Evolutionary conservation across 228 moss, liverwort and hornwort species (phyloP), one percentile per base, ranked within the genome.

Genomic region (Sphagnum magellanicum): DNA sequence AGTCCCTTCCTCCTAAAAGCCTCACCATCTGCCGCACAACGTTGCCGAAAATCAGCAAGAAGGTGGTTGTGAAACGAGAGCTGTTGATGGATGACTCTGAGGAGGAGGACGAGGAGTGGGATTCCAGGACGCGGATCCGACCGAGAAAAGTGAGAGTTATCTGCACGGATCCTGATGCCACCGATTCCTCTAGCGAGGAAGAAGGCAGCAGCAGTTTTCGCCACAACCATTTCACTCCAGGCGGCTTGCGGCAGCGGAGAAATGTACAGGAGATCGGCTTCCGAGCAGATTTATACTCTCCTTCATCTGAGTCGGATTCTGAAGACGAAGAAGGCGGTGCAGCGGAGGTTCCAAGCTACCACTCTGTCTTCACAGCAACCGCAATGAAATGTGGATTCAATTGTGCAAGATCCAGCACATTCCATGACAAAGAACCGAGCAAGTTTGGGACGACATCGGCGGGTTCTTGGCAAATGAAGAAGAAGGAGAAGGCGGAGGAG

Each of bases 121-220:
- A 15, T 32, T 32, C 32, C 32, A 32, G 32, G 32, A 32, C 32
- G 74, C 65, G 8, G 70, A 64, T 67, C 6, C 76, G 87, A 62
- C 89, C 89, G 4, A 92, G 89, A 79, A 75, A 83, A 50, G 89
- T 96, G 61, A 63, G 91, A 5, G 92, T 96, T 58, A 96, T 96
- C 12, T 96, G 96, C 58, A 96, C 96, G 0, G 96, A 96, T 74
- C 96, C 96, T 0, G 96, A 96, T 63, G 96, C 96, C 11, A 92
- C 96, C 0, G 96, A 96, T 32, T 32, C 32, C 0, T 95, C 95
- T 7, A 89, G 89, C 14, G 92, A 92, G 5, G 96, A 96, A 53
- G 96, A 97, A 50, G 83, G 77, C 4, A 88, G 32, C 51, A 15
- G 71, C 1, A 69, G 71, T 64, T 32, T 32, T 32, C 32, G 32